Conservation (phyloP, 2,329 filamentous ascomycete species). For the Leptographium lundbergii region DNA sequence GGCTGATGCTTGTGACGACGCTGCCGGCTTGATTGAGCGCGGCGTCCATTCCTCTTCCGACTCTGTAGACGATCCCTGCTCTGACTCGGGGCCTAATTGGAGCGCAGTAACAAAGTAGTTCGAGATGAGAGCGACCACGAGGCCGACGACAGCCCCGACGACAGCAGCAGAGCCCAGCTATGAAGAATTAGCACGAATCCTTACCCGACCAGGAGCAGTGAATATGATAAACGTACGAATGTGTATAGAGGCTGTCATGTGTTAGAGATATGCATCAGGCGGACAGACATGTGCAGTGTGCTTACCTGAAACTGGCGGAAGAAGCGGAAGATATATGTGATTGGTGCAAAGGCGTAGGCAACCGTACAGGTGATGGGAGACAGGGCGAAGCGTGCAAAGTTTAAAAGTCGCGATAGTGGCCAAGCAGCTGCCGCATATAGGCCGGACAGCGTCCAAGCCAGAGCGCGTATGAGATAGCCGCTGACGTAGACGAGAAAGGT, state of each 20-base stretch:
- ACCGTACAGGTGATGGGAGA: slow-evolving; percentile 24
- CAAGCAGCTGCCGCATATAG: slow-evolving; percentile 3
- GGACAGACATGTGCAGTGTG: background rate
- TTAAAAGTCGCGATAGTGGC: slow-evolving; percentile 12
- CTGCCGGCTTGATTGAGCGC: background rate
- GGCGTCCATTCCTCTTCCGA: background rate
- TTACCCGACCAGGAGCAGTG: slow-evolving; percentile 30
- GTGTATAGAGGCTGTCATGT: slow-evolving; percentile 27
- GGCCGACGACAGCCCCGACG: slow-evolving; percentile 52
- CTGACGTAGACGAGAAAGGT: background rate
- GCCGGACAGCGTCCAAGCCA: slow-evolving; percentile 4
- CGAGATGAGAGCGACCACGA: slow-evolving; percentile 45
- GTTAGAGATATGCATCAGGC: slow-evolving; percentile 5
- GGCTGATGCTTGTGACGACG: background rate
- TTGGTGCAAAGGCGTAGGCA: slow-evolving; percentile 14
- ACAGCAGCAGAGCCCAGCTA: slow-evolving; percentile 49
- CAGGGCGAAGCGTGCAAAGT: slow-evolving; percentile 19
- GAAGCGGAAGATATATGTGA: slow-evolving; percentile 20
- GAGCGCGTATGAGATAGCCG: background rate
- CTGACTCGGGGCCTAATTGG: slow-evolving; percentile 21
- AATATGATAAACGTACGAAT: slow-evolving; percentile 23
- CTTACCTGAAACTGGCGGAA: slow-evolving; percentile 21
- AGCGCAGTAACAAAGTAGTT: slow-evolving; percentile 39
- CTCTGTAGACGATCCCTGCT: slow-evolving; percentile 5
- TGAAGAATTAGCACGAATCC: background rate